These are phyloP conservation scores for Biscogniauxia sp. DNA, from an alignment of 2,329 filamentous ascomycete genomes.

Conservation along the genomic window DNA sequence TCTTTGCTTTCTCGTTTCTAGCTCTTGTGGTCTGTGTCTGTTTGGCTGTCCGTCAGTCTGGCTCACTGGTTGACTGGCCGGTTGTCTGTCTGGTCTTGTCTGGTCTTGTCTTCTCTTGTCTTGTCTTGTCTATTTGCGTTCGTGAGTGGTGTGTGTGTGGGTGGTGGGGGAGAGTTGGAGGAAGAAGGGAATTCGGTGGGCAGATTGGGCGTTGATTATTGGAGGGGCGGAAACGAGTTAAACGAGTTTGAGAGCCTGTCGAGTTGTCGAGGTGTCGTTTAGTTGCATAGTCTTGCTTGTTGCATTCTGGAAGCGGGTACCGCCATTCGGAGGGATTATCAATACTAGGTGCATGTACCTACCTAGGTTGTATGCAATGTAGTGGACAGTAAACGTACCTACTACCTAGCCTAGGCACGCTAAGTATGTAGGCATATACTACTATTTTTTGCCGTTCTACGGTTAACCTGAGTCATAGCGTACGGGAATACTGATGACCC, in stretches of 20 bases:
- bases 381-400: too few species aligned
- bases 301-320: neutral
- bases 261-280: neutral
- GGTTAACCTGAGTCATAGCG: neutral
- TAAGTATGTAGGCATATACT: neutral
- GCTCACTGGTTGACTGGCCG: too few species aligned
- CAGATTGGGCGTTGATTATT: slow-evolving; percentile 11
- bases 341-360: too few species aligned
- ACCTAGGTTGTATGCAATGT: neutral
- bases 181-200: slow-evolving; percentile 7
- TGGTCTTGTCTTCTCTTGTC: neutral
- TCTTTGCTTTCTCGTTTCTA: too few species aligned
- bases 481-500: neutral
- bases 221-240: slow-evolving; percentile 15
- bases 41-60: too few species aligned
- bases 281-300: neutral
- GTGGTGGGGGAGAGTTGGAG: slow-evolving; percentile 26
- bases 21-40: too few species aligned
- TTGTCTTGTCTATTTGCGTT: neutral
- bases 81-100: too few species aligned
- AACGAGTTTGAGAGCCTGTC: neutral
- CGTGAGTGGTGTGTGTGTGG: slow-evolving; percentile 8
- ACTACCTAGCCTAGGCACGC: too few species aligned
- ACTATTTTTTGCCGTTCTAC: too few species aligned
- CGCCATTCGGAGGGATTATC: neutral